phyloP scores from a whole-genome alignment of 176 grass and related monocot genomes.

The Cenchrus americanus region DNA sequence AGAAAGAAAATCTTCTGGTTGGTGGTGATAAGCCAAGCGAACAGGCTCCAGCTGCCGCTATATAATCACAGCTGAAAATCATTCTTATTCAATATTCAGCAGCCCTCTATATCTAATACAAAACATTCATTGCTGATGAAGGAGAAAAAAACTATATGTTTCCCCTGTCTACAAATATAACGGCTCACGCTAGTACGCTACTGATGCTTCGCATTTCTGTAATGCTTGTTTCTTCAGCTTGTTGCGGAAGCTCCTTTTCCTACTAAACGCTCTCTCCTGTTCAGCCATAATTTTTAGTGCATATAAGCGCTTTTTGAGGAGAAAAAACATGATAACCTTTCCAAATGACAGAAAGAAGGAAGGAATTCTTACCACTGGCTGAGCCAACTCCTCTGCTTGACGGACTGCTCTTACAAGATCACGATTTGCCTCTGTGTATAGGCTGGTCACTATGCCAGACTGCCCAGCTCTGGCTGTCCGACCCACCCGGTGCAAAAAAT shows the following conservation, averaged over 20 bases:
- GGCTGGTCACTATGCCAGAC: constrained; percentile 84
- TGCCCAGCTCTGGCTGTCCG: constrained; percentile 91
- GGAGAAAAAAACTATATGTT: not conserved
- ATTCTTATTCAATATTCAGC: not conserved
- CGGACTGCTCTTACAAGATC: constrained; percentile 86
- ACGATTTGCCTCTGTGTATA: constrained; percentile 68
- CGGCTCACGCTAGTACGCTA: not conserved
- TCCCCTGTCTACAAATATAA: not conserved
- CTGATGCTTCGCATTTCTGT: constrained; percentile 5
- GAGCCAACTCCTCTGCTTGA: constrained; percentile 67
- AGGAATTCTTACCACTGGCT: constrained; percentile 71
- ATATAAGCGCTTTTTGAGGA: not conserved
- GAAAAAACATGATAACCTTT: not conserved
- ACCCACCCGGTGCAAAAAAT: constrained; percentile 96
- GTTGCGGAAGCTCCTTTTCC: constrained; percentile 99
- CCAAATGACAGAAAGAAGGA: not conserved
- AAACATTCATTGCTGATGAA: not conserved
- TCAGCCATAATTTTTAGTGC: constrained; percentile 2
- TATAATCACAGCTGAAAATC: not conserved
- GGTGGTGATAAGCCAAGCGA: too few relatives aligned
- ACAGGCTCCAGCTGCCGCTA: too few relatives aligned
- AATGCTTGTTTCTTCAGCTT: constrained; percentile 83
- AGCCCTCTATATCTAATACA: not conserved
- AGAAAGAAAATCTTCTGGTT: too few relatives aligned
- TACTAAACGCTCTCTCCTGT: constrained; percentile 89